Base-by-base conservation (phyloP, 1,284 basidiomycete species). In the Takashimella tepidaria region DNA sequence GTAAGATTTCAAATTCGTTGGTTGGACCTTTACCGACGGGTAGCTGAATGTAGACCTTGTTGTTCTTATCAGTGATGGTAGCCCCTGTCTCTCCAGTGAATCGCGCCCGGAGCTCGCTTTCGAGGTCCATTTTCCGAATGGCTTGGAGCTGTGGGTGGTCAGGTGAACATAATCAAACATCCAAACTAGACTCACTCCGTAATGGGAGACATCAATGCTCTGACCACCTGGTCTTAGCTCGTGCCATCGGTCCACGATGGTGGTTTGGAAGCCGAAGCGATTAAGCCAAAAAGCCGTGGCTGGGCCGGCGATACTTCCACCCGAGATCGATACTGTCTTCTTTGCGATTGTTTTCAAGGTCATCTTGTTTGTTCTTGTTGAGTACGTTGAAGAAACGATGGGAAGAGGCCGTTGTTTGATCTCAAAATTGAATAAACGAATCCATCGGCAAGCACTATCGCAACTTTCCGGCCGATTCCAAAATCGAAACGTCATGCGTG, bases 41-140 rank as follows among this genome's bases (percentile, higher is more conserved):
- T 59, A 79, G 61, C 55, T 37, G 31, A 37, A 73, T 63, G 46
- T 74, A 70, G 63, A 78, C 75, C 24, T 67, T 62, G 56, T 67
- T 60, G 54, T 73, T 74, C 53, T 77, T 78, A 58, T 77, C 59
- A 50, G 79, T 63, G 26, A 78, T 67, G 41, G 69, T 68, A 16
- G 70, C 67, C 54, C 79, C 74, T 56, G 74, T 73, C 51, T 73
- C 64, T 52, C 78, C 64, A 11, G 76, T 71, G 19, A 72, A 60
- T 47, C 74, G 64, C 4, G 72, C 72, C 44, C 70, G 61, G 44
- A 68, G 60, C 24, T 70, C 64, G 53, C 79, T 77, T 48, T 67
- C 56, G 45, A 67, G 62, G 16, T 75, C 55, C 52, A 77, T 70
- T 49, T 16, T 8, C 8, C 31, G 31, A 37, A 37, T 37, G 10